These are phyloP conservation scores for Sarocladium strictum DNA, from an alignment of 2,329 filamentous ascomycete species.

Conservation along the genomic window DNA sequence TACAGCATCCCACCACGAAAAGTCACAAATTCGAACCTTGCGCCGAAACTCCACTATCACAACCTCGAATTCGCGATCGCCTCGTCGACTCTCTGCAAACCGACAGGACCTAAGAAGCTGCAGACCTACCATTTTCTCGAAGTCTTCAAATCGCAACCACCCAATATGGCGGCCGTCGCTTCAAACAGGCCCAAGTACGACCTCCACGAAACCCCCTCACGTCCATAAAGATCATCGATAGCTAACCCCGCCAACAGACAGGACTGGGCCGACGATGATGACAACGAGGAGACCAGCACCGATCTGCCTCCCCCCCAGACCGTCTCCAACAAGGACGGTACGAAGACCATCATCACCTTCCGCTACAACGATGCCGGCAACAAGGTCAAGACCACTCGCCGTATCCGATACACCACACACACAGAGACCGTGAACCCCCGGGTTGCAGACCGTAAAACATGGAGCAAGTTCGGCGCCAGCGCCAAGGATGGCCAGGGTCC, in stretches of 20 bases:
- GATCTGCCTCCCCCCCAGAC: conserved; percentile 81
- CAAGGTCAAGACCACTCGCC: conserved; percentile 95
- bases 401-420: conserved; percentile 86
- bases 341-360: conserved; percentile 90
- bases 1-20: conserved; percentile 34
- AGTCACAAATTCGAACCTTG: conserved; percentile 31
- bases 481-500: conserved; percentile 80
- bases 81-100: background rate
- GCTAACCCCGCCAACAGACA: conserved; percentile 40
- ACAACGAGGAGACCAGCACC: conserved; percentile 65
- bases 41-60: conserved; percentile 33
- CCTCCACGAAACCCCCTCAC: conserved; percentile 9
- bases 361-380: conserved; percentile 87
- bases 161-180: conserved; percentile 33
- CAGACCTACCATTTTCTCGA: background rate
- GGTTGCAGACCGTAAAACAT: conserved; percentile 88
- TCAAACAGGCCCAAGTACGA: conserved; percentile 36
- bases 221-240: conserved; percentile 1
- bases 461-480: conserved; percentile 88
- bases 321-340: conserved; percentile 96
- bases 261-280: conserved; percentile 96
- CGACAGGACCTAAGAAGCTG: background rate
- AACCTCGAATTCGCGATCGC: conserved; percentile 18
- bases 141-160: conserved; percentile 7
- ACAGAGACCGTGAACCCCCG: conserved; percentile 94